These are phyloP conservation scores for Trichaptum fuscoviolaceum DNA, from an alignment of 768 basidiomycete genomes.

Conservation along the genomic window DNA sequence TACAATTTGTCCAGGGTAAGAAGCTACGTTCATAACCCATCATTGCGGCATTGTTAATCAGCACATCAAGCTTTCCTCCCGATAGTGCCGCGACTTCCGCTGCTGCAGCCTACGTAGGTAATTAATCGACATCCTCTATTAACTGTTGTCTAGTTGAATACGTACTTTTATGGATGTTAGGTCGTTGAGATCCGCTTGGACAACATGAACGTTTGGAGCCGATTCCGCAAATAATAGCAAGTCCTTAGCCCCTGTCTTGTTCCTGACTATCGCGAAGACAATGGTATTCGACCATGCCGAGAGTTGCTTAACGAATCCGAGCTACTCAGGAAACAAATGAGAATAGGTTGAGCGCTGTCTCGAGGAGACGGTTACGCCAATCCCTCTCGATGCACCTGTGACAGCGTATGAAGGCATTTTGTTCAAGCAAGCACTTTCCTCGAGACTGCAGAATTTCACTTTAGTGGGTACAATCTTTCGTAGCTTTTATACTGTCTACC, in stretches of 20 bases:
- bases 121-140: not conserved
- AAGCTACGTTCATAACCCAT: constrained; percentile 10
- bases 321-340: constrained; percentile 5
- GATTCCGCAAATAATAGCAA: constrained; percentile 2
- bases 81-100: constrained; percentile 11
- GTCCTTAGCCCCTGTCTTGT: constrained; percentile 13
- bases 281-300: constrained; percentile 11
- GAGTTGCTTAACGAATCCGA: constrained; percentile 25
- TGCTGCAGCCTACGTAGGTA: constrained; percentile 11
- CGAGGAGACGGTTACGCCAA: too few relatives aligned
- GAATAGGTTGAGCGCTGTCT: too few relatives aligned
- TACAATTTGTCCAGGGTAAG: constrained; percentile 5
- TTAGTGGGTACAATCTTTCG: too few relatives aligned
- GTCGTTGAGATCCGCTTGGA: constrained; percentile 34
- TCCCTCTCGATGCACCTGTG: too few relatives aligned
- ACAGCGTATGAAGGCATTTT: too few relatives aligned
- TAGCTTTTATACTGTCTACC: too few relatives aligned
- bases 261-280: constrained; percentile 26
- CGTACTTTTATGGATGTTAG: constrained; percentile 24
- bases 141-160: not conserved
- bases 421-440: too few relatives aligned
- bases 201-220: constrained; percentile 20
- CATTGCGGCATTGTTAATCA: constrained; percentile 34
- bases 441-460: too few relatives aligned
- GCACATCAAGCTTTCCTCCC: constrained; percentile 29